Conservation (phyloP, 1,139 yeast genomes). For the Yamadazyma blattariae region DNA sequence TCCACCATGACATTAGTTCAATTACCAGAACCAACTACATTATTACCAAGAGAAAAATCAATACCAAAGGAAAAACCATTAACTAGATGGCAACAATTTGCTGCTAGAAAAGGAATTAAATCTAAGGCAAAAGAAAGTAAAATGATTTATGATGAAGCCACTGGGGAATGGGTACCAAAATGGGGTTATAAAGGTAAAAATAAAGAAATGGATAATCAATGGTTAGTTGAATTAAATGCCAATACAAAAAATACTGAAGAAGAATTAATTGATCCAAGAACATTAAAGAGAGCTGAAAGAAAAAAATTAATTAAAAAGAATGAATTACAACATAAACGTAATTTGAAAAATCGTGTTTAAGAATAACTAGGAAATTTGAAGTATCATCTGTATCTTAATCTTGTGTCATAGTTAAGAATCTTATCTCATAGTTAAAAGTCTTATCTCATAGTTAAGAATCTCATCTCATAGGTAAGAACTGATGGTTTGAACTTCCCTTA, state of each 20-base stretch:
- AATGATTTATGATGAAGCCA: conserved; percentile 83
- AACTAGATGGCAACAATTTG: conserved; percentile 97
- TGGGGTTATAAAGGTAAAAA: conserved; percentile 98
- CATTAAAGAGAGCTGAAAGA: conserved; percentile 76
- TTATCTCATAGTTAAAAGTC: too few species aligned
- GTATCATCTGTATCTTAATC: too few species aligned
- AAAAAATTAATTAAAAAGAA: conserved; percentile 84
- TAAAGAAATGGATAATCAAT: conserved; percentile 82
- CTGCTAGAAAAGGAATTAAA: conserved; percentile 90
- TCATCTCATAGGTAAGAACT: too few species aligned
- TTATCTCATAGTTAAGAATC: too few species aligned
- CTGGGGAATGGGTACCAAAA: conserved; percentile 94
- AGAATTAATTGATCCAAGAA: conserved; percentile 85
- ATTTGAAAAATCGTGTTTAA: conserved; percentile 41
- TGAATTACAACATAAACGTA: conserved; percentile 82
- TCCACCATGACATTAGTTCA: conserved; percentile 79
- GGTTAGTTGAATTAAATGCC: conserved; percentile 95
- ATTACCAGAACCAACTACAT: conserved; percentile 81
- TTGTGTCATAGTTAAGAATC: too few species aligned
- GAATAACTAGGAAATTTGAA: too few species aligned
- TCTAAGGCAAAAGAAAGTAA: conserved; percentile 90
- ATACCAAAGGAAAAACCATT: conserved; percentile 89
- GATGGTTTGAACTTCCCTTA: too few species aligned
- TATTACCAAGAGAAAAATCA: conserved; percentile 91
- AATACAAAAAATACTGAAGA: conserved; percentile 60